Conservation (phyloP, 1,284 basidiomycete genomes). For the Ustilago nuda region DNA sequence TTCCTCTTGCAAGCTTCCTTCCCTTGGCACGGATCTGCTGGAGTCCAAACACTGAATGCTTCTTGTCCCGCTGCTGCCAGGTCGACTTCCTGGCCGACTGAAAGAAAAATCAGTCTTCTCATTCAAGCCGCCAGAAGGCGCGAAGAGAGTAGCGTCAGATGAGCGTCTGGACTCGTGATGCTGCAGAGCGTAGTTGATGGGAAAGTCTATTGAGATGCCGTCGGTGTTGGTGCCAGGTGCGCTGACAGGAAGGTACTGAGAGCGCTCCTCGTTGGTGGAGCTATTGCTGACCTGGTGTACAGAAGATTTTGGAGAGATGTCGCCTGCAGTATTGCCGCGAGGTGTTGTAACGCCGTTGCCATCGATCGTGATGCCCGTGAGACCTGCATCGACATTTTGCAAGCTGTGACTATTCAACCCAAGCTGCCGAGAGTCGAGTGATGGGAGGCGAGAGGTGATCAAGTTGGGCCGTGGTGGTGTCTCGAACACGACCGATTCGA, state of each 20-base stretch:
- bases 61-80: constrained; percentile 36
- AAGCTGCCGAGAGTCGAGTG: constrained; percentile 22
- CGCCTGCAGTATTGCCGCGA: constrained; percentile 15
- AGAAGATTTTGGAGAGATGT: constrained; percentile 14
- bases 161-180: constrained; percentile 45
- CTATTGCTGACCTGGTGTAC: constrained; percentile 4
- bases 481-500: constrained; percentile 20
- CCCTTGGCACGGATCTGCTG: constrained; percentile 32
- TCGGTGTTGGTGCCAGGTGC: constrained; percentile 17
- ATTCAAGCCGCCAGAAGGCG: constrained; percentile 7
- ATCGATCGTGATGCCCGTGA: constrained; percentile 21
- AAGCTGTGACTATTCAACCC: not conserved
- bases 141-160: constrained; percentile 47
- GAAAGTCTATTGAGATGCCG: constrained; percentile 29
- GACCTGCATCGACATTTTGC: not conserved
- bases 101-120: constrained; percentile 22
- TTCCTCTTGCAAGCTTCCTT: constrained; percentile 35
- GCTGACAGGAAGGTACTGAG: not conserved
- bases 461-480: constrained; percentile 25
- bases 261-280: constrained; percentile 19
- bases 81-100: constrained; percentile 27
- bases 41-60: constrained; percentile 42
- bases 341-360: constrained; percentile 4
- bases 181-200: constrained; percentile 20
- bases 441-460: constrained; percentile 22